phyloP scores from a whole-genome alignment of 768 basidiomycete species.

The Mycena rebaudengoi region DNA sequence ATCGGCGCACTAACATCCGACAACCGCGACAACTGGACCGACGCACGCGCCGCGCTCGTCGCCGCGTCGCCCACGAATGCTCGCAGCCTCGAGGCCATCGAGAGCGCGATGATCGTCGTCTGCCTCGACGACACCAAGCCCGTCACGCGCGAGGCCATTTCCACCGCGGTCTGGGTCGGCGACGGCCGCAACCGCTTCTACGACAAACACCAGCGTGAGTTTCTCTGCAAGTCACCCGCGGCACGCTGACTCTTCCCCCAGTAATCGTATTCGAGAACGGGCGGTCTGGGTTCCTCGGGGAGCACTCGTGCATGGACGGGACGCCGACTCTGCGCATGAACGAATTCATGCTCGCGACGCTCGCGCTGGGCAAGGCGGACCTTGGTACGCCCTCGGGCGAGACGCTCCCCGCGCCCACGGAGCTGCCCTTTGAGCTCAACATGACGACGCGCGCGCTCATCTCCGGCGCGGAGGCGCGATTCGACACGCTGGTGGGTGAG shows the following conservation, averaged over 20 bases:
- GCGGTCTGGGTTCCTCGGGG: slow-evolving; percentile 91
- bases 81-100: slow-evolving; percentile 76
- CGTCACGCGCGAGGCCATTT: slow-evolving; percentile 81
- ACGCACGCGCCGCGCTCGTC: slow-evolving; percentile 71
- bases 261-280: slow-evolving; percentile 96
- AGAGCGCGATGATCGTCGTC: slow-evolving; percentile 89
- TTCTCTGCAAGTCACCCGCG: background rate
- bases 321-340: slow-evolving; percentile 95
- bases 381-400: slow-evolving; percentile 63
- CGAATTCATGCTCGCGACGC: slow-evolving; percentile 86
- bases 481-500: slow-evolving; percentile 75
- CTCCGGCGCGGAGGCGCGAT: slow-evolving; percentile 65
- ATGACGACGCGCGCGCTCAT: slow-evolving; percentile 60
- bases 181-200: slow-evolving; percentile 92
- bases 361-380: slow-evolving; percentile 78
- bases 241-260: slow-evolving; percentile 41
- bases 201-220: slow-evolving; percentile 94
- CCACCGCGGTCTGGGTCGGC: slow-evolving; percentile 88
- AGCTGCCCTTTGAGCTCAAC: slow-evolving; percentile 78
- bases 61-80: slow-evolving; percentile 73
- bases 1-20: slow-evolving; percentile 90
- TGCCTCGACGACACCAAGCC: slow-evolving; percentile 87
- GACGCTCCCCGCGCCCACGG: slow-evolving; percentile 64
- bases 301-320: slow-evolving; percentile 92
- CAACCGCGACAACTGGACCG: slow-evolving; percentile 90